Conservation (phyloP, 2,329 filamentous ascomycete genomes). For the Botrytis byssoidea region DNA sequence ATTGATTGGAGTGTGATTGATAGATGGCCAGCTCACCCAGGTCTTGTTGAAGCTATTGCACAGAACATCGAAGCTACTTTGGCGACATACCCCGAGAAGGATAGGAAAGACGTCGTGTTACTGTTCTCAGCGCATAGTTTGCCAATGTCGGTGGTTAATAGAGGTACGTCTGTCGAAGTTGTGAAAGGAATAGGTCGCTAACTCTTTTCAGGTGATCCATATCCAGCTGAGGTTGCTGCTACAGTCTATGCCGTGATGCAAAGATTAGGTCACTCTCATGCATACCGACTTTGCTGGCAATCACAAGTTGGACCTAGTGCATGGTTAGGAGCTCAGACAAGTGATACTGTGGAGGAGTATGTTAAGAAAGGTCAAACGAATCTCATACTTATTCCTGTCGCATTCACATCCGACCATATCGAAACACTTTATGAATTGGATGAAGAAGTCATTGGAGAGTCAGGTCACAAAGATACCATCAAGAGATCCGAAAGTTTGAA, state of each 20-base stretch:
- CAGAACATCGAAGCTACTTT: constrained; percentile 87
- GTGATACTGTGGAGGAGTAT: constrained; percentile 82
- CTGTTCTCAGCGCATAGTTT: constrained; percentile 95
- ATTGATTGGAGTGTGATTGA: constrained; percentile 98
- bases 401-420: constrained; percentile 98
- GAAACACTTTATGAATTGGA: constrained; percentile 95
- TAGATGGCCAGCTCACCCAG: constrained; percentile 89
- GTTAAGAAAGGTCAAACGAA: constrained; percentile 90
- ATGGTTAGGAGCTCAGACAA: constrained; percentile 94
- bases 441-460: constrained; percentile 90
- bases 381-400: constrained; percentile 87
- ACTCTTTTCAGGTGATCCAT: constrained; percentile 69
- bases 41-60: constrained; percentile 88
- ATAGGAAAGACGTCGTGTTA: constrained; percentile 76
- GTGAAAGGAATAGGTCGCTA: constrained; percentile 19
- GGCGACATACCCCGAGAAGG: constrained; percentile 77
- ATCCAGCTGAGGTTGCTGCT: constrained; percentile 91
- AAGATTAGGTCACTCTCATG: constrained; percentile 80
- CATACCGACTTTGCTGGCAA: constrained; percentile 94
- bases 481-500: constrained; percentile 93
- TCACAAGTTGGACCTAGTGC: constrained; percentile 94
- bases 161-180: constrained; percentile 53
- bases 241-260: constrained; percentile 98
- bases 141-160: constrained; percentile 96
- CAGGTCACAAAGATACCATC: constrained; percentile 71